Conservation (phyloP, 2,329 filamentous ascomycete species). For the Salinomyces thailandicus region DNA sequence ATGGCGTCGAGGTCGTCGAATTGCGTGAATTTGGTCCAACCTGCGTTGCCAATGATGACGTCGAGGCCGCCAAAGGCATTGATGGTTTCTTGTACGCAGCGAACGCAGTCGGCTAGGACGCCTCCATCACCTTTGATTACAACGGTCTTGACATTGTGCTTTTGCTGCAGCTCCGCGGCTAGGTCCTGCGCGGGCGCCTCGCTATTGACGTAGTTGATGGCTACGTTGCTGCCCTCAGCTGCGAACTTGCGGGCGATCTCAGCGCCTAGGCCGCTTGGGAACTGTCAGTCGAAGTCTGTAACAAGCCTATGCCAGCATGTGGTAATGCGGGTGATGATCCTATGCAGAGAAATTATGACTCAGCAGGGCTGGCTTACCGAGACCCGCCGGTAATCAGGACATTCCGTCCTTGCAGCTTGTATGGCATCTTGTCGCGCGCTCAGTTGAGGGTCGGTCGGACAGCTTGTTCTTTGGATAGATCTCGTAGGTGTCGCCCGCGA, state of each 20-base stretch:
- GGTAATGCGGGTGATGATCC: too few species aligned
- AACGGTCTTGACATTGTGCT: conserved; percentile 43
- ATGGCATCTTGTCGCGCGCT: conserved; percentile 41
- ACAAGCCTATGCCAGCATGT: neutral
- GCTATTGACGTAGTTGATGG: conserved; percentile 62
- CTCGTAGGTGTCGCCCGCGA: too few species aligned
- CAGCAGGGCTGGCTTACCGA: conserved; percentile 36
- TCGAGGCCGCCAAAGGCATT: conserved; percentile 59
- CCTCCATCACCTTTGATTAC: conserved; percentile 58
- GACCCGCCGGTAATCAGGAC: conserved; percentile 56
- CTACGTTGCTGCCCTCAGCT: conserved; percentile 55
- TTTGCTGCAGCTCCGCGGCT: conserved; percentile 42
- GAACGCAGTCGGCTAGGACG: conserved; percentile 46
- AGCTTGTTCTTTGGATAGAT: neutral
- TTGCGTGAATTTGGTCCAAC: conserved; percentile 48
- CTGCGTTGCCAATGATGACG: conserved; percentile 66
- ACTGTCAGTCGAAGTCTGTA: conserved; percentile 2
- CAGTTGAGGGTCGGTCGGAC: neutral
- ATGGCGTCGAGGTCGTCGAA: conserved; percentile 50
- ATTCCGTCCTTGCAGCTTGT: conserved; percentile 50
- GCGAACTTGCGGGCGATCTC: conserved; percentile 58
- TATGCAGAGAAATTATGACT: too few species aligned
- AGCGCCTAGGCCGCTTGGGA: conserved; percentile 59
- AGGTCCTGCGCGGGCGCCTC: conserved; percentile 49
- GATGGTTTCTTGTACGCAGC: conserved; percentile 50